Conservation (phyloP, 176 grass and related monocot species). For the Ensete glaucum region DNA sequence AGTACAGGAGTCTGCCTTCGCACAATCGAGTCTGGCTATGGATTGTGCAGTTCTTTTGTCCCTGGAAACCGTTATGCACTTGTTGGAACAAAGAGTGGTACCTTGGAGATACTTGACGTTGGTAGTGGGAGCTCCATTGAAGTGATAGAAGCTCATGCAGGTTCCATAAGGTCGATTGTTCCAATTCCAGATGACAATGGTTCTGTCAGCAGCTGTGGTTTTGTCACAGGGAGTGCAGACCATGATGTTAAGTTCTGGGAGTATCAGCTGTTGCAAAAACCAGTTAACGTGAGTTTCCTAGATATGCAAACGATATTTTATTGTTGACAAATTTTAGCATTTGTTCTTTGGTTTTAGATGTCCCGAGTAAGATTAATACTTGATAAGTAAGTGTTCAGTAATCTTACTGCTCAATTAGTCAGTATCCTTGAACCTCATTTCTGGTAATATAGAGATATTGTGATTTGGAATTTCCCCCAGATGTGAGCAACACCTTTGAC, state of each 20-base stretch:
- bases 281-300: constrained; percentile 50
- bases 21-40: constrained; percentile 91
- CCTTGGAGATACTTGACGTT: constrained; percentile 90
- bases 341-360: not conserved
- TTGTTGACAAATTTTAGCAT: not conserved
- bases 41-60: constrained; percentile 71
- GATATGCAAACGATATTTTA: not conserved
- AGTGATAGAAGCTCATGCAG: constrained; percentile 75
- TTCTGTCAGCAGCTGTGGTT: constrained; percentile 45
- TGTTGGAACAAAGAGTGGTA: constrained; percentile 75
- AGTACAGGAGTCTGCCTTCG: constrained; percentile 76
- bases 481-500: too few species aligned
- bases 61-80: constrained; percentile 80
- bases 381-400: not conserved
- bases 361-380: not conserved
- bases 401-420: not conserved
- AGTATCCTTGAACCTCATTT: not conserved
- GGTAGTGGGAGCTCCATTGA: constrained; percentile 68
- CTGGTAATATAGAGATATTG: too few species aligned
- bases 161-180: constrained; percentile 68
- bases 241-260: constrained; percentile 97
- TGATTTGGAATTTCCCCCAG: too few species aligned
- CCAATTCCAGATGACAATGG: constrained; percentile 66
- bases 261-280: constrained; percentile 56
- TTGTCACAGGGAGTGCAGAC: constrained; percentile 80